A percentile compares a stretch with the other conserved stretches of the same genome.
phyloP scores from a whole-genome alignment of 1,284 basidiomycete species.

The Peniophora sp. region DNA sequence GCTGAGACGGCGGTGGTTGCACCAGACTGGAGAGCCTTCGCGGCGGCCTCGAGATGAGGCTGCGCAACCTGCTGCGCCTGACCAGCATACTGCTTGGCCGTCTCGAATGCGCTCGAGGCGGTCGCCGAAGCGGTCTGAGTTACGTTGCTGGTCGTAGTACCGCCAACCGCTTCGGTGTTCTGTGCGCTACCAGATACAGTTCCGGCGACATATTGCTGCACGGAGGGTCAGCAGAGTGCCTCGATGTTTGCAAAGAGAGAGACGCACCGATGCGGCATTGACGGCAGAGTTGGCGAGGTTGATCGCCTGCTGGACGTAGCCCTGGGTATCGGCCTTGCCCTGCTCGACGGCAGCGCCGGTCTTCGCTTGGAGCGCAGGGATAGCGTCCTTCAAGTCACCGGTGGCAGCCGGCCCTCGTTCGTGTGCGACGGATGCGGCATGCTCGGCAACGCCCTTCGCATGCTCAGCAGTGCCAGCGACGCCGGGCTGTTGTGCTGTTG shows the following conservation, averaged over 20 bases:
- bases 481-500: constrained; percentile 3
- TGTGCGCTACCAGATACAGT: constrained; percentile 15
- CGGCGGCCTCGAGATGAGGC: constrained; percentile 16
- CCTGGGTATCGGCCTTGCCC: constrained; percentile 41
- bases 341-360: constrained; percentile 47
- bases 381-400: constrained; percentile 29
- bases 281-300: constrained; percentile 34
- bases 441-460: constrained; percentile 10
- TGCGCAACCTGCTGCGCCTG: constrained; percentile 14
- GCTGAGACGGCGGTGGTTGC: constrained; percentile 6
- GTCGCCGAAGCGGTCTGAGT: constrained; percentile 7
- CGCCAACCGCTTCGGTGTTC: constrained; percentile 5
- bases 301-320: constrained; percentile 48
- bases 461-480: constrained; percentile 10
- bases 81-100: constrained; percentile 16
- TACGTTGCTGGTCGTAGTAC: constrained; percentile 7
- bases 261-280: constrained; percentile 43
- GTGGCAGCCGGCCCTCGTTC: constrained; percentile 31
- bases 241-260: not conserved
- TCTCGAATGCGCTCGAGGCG: constrained; percentile 5
- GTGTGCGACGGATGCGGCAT: constrained; percentile 15
- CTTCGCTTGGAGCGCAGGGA: constrained; percentile 34
- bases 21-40: constrained; percentile 1
- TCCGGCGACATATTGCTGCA: not conserved
- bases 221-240: not conserved